Base-by-base conservation (phyloP, 257 asterid species). In the Anisodus tanguticus region DNA sequence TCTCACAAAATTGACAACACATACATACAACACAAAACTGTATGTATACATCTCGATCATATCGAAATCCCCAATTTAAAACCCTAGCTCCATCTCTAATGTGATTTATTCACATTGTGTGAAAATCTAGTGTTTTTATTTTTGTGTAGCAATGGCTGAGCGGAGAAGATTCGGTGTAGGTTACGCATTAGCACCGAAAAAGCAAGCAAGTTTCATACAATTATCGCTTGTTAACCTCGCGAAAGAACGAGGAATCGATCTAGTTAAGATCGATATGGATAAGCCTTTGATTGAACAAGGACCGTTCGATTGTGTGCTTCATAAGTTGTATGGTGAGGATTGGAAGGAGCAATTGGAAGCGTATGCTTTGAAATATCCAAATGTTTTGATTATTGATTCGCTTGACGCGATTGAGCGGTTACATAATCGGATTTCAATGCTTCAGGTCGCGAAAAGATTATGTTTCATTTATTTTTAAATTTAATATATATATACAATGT, bases 141-240 rank as follows among this genome's bases (percentile, higher is more conserved):
- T 72, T 72, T 17, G 64, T 12, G 43, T 76, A 70, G 26, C 59
- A 84, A 88, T 88, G 91, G 85, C 85, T 91, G 94, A 84, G 84
- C 71, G 83, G 84, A 85, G 88, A 78, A 86, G 93, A 85, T 92
- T 88, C 57, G 84, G 90, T 47, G 91, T 94, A 47, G 98, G 97
- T 4, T 94, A 94, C 85, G 98, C 98, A 31, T 86, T 94, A 90
- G 97, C 95, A 47, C 88, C 95, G 62, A 92, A 94, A 90, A 94
- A 94, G 84, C 92, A 90, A 83, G 91, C 94, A 9, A 92, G 97
- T 83, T 94, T 94, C 85, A 85, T 94, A 31, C 97, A 91, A 58
- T 80, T 51, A 60, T 90, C 98, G 15, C 88, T 94, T 15, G 84
- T 94, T 58, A 88, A 90, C 60, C 89, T 85, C 8, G 93, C 97